Evolutionary conservation across 2,329 filamentous ascomycete genomes (phyloP).

Genomic region (Arthrobotrys iridis): DNA sequence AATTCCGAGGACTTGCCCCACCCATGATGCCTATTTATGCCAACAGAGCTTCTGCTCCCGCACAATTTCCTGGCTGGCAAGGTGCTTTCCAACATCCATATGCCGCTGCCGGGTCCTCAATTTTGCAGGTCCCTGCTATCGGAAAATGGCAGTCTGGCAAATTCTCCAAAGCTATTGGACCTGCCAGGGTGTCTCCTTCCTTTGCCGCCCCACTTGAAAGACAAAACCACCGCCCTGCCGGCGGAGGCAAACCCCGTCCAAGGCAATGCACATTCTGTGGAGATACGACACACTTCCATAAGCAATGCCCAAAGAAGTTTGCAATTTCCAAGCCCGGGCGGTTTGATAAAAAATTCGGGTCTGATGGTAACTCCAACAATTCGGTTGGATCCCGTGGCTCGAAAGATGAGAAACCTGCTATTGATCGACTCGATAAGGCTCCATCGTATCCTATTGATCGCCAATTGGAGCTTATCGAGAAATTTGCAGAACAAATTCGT

Average conservation of each 20-base stretch:
- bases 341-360: slow-evolving; percentile 4
- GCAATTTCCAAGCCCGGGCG: background rate
- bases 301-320: slow-evolving; percentile 24
- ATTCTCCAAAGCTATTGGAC: background rate
- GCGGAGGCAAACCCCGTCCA: background rate
- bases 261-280: slow-evolving; percentile 32
- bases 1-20: background rate
- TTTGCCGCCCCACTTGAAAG: background rate
- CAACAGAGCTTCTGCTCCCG: slow-evolving; percentile 15
- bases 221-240: background rate
- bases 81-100: background rate
- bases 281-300: background rate
- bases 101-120: background rate
- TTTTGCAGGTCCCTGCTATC: background rate
- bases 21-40: background rate
- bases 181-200: background rate
- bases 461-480: slow-evolving; percentile 39
- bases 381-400: background rate
- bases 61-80: slow-evolving; percentile 8
- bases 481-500: background rate
- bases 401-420: background rate
- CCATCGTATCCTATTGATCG: slow-evolving; percentile 37
- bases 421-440: slow-evolving; percentile 24
- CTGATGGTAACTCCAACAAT: background rate
- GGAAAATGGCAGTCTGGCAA: background rate